Percentiles rank a stretch among this genome's conserved stretches.
Evolutionary conservation across 805 yeast species (phyloP).

Genomic region (Lipomyces lipofer): DNA sequence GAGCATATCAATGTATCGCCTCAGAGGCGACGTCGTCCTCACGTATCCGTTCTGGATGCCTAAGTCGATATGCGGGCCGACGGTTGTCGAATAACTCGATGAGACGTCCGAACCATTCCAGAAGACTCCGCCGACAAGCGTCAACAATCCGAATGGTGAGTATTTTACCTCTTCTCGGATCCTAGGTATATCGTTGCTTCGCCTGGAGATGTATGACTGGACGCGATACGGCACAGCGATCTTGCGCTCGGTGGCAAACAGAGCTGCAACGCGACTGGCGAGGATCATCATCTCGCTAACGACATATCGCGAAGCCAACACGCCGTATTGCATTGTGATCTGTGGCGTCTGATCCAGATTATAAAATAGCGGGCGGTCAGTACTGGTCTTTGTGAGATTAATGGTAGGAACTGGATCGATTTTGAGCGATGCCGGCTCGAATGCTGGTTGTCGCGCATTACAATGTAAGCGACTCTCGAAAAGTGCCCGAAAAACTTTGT

Average conservation of each 20-base stretch:
- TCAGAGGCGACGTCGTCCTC: conserved; percentile 84
- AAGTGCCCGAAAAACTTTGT: conserved; percentile 3
- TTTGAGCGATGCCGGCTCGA: neutral
- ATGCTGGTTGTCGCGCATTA: neutral
- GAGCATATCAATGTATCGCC: conserved; percentile 77
- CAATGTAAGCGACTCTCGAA: neutral
- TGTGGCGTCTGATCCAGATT: neutral
- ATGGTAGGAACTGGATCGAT: neutral
- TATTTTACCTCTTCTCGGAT: neutral
- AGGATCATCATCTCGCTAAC: conserved; percentile 85
- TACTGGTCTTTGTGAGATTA: neutral
- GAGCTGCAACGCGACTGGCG: conserved; percentile 55
- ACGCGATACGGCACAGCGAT: conserved; percentile 36
- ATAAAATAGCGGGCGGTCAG: conserved; percentile 6
- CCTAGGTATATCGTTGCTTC: neutral
- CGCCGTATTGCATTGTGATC: conserved; percentile 36
- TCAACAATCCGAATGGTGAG: neutral
- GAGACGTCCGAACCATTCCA: neutral
- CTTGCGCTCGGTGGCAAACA: conserved; percentile 27
- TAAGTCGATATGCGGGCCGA: conserved; percentile 46
- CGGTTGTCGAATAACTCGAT: conserved; percentile 1
- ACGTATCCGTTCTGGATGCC: conserved; percentile 48
- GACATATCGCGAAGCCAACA: conserved; percentile 52
- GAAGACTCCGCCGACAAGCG: neutral
- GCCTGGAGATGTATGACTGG: neutral